phyloP scores from a whole-genome alignment of 306 rosid genomes.

The Sesbania bispinosa region DNA sequence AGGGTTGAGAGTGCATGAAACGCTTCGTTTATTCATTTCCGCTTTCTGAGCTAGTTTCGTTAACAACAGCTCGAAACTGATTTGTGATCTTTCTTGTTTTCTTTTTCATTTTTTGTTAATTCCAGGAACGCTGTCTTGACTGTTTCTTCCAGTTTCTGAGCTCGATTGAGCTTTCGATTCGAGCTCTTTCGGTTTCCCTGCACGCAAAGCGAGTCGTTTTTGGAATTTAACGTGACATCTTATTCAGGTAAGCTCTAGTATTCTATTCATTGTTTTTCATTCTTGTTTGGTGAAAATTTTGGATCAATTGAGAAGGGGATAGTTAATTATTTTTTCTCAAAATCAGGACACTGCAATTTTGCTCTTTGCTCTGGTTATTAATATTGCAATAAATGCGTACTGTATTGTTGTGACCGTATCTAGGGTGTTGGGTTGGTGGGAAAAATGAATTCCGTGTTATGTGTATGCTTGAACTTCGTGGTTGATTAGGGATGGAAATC shows the following conservation, averaged over 20 bases:
- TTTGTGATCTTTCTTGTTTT: background rate
- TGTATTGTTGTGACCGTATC: constrained; percentile 15
- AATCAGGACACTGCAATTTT: background rate
- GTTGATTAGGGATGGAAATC: background rate
- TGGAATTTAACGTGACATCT: constrained; percentile 24
- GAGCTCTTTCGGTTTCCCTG: background rate
- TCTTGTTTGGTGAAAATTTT: background rate
- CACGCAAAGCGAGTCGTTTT: constrained; percentile 22
- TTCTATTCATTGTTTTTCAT: background rate
- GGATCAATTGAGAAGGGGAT: constrained; percentile 18
- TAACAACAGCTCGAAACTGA: background rate
- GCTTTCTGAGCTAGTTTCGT: background rate
- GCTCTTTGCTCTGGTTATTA: background rate
- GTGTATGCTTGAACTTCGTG: constrained; percentile 18
- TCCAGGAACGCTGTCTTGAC: constrained; percentile 41
- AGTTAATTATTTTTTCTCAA: background rate
- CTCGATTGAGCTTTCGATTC: constrained; percentile 34
- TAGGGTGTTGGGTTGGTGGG: constrained; percentile 33
- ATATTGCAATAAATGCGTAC: constrained; percentile 30
- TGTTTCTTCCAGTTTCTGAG: constrained; percentile 33
- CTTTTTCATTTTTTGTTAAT: background rate
- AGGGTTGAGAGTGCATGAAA: constrained; percentile 6
- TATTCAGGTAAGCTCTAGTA: constrained; percentile 47
- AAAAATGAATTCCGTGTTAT: constrained; percentile 22
- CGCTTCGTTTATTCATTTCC: background rate